Percentiles rank a stretch among this genome's conserved stretches.
Conservation (phyloP, 495 filamentous ascomycete species). For the Tetracladium setigerum region DNA sequence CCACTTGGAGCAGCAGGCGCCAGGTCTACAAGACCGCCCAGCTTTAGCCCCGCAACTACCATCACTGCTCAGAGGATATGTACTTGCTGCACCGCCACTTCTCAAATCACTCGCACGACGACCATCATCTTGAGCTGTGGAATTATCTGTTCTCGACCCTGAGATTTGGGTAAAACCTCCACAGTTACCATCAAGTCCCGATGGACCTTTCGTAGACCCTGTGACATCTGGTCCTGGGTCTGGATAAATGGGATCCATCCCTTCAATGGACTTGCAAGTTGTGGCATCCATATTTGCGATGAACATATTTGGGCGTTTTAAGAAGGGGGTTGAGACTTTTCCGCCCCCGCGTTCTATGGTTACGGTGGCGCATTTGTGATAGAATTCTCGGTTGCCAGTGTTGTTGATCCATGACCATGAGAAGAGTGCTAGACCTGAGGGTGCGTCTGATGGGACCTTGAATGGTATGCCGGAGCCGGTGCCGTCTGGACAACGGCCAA, state of each 20-base stretch:
- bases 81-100: too few species aligned
- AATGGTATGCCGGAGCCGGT: constrained; percentile 47
- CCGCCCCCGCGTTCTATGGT: constrained; percentile 36
- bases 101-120: too few species aligned
- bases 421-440: constrained; percentile 52
- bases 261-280: constrained; percentile 35
- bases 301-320: constrained; percentile 48
- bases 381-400: constrained; percentile 60
- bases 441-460: constrained; percentile 52
- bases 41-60: too few species aligned
- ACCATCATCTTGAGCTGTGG: too few species aligned
- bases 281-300: constrained; percentile 37
- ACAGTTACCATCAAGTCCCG: constrained; percentile 1
- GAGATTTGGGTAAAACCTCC: not conserved
- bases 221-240: constrained; percentile 64
- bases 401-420: constrained; percentile 60
- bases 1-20: constrained; percentile 5
- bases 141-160: not conserved
- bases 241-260: constrained; percentile 52
- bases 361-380: constrained; percentile 59
- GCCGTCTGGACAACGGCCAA: constrained; percentile 54
- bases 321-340: constrained; percentile 30
- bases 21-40: too few species aligned
- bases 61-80: too few species aligned
- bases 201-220: constrained; percentile 33